Percentiles rank a stretch among this genome's conserved stretches.
Conservation (phyloP, 2,329 filamentous ascomycete species). For the Fusarium sterilihyphosum region DNA sequence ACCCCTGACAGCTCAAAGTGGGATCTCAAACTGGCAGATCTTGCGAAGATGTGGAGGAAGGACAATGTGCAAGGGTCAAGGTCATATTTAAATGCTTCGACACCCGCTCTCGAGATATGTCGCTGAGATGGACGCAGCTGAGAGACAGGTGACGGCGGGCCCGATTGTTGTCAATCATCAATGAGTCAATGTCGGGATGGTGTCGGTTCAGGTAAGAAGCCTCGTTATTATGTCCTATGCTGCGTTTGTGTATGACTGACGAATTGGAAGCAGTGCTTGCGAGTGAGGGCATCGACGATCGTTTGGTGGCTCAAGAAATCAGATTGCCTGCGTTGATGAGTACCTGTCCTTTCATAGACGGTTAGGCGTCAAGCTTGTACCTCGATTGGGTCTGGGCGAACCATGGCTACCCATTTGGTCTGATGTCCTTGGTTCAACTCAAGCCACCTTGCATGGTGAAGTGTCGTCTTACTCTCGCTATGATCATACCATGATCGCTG, state of each 20-base stretch:
- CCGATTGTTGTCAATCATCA: background rate
- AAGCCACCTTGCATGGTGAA: background rate
- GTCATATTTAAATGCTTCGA: conserved; percentile 35
- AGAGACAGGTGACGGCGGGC: conserved; percentile 10
- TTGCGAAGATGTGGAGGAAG: conserved; percentile 20
- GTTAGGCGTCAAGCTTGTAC: conserved; percentile 5
- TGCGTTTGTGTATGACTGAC: conserved; percentile 33
- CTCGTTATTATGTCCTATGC: background rate
- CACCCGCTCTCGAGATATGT: background rate
- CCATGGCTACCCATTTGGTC: background rate
- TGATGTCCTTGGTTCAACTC: background rate
- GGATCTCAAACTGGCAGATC: background rate
- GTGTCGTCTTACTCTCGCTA: background rate
- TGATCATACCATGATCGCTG: background rate
- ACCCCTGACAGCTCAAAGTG: background rate
- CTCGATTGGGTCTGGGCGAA: background rate
- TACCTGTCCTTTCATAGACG: background rate
- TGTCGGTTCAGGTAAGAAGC: conserved; percentile 11
- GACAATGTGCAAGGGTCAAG: conserved; percentile 30
- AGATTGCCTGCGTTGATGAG: conserved; percentile 6
- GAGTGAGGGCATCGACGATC: background rate
- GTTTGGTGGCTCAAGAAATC: background rate
- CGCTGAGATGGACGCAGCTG: background rate
- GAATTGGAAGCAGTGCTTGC: conserved; percentile 16
- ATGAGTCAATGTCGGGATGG: background rate